phyloP scores from a whole-genome alignment of 306 rosid species.

The Myrica gale region DNA sequence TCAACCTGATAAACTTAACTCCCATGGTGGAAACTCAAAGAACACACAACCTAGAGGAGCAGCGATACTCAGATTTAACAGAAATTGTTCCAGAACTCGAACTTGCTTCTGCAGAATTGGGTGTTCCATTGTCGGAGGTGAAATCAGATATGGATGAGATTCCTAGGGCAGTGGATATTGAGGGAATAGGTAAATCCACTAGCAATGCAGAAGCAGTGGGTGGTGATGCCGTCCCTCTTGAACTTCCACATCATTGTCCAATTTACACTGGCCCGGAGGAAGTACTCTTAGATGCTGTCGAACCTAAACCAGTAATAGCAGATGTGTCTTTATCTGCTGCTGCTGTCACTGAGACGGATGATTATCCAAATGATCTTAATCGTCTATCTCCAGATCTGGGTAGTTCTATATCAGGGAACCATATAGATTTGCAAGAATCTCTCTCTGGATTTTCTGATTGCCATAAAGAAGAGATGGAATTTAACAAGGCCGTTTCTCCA shows the following conservation, averaged over 20 bases:
- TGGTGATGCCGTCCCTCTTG: slow-evolving; percentile 31
- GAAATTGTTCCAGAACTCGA: slow-evolving; percentile 35
- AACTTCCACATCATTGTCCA: slow-evolving; percentile 29
- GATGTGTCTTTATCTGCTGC: slow-evolving; percentile 31
- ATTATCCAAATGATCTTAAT: slow-evolving; percentile 28
- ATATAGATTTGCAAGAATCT: slow-evolving; percentile 33
- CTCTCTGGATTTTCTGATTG: slow-evolving; percentile 32
- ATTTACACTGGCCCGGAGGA: slow-evolving; percentile 28
- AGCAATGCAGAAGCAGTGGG: slow-evolving; percentile 34
- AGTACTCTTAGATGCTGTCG: slow-evolving; percentile 31
- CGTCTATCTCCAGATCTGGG: slow-evolving; percentile 32
- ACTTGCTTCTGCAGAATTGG: slow-evolving; percentile 38
- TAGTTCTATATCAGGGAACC: slow-evolving; percentile 39
- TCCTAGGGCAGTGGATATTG: slow-evolving; percentile 28
- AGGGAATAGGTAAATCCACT: slow-evolving; percentile 36
- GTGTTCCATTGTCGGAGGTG: slow-evolving; percentile 25
- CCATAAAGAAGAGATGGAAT: slow-evolving; percentile 34
- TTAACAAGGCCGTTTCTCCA: slow-evolving; percentile 39
- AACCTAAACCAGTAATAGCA: slow-evolving; percentile 31
- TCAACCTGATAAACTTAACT: slow-evolving; percentile 38
- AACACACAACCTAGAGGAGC: slow-evolving; percentile 29
- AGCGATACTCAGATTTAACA: slow-evolving; percentile 29
- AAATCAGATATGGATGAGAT: slow-evolving; percentile 36
- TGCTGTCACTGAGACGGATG: slow-evolving; percentile 19
- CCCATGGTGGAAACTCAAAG: slow-evolving; percentile 25